A percentile compares a stretch with the other conserved stretches of the same genome.
Evolutionary conservation across 1,284 basidiomycete species (phyloP).

Genomic region (Tilletia walkeri): DNA sequence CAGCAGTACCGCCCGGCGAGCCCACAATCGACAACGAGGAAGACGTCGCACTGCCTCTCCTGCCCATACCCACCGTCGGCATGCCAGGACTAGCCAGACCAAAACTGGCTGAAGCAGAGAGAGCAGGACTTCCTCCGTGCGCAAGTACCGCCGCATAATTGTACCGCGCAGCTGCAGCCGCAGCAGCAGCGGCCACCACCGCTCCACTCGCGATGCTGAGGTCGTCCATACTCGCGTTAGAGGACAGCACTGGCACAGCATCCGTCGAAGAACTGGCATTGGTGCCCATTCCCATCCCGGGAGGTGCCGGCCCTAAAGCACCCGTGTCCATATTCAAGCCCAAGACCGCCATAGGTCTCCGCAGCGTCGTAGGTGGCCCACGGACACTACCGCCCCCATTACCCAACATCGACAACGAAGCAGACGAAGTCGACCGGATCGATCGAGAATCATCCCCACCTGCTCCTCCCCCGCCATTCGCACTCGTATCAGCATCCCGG

Average conservation of each 20-base stretch:
- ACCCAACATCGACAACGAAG: not conserved
- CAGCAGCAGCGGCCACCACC: slow-evolving; percentile 1
- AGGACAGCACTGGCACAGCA: not conserved
- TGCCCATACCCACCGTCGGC: not conserved
- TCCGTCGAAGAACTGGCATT: not conserved
- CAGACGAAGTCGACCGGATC: slow-evolving; percentile 1
- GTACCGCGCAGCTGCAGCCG: slow-evolving; percentile 2
- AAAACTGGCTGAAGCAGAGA: slow-evolving; percentile 2
- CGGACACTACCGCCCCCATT: not conserved
- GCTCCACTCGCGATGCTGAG: slow-evolving; percentile 12
- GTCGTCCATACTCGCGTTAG: slow-evolving; percentile 10
- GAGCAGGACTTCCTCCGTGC: not conserved
- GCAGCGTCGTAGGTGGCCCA: not conserved
- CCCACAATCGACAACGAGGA: slow-evolving; percentile 3
- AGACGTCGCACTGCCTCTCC: not conserved
- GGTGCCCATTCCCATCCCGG: not conserved
- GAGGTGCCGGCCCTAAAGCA: not conserved
- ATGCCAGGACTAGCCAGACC: not conserved
- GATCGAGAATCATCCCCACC: not conserved
- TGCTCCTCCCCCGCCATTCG: not conserved
- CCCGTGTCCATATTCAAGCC: slow-evolving; percentile 12
- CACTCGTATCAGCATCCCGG: not conserved
- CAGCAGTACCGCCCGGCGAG: not conserved
- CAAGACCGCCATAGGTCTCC: slow-evolving; percentile 3
- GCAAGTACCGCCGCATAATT: not conserved